Percentiles rank a stretch among this genome's conserved stretches.
Evolutionary conservation across 2,329 filamentous ascomycete species (phyloP).

Genomic region (Sarocladium oryzae): DNA sequence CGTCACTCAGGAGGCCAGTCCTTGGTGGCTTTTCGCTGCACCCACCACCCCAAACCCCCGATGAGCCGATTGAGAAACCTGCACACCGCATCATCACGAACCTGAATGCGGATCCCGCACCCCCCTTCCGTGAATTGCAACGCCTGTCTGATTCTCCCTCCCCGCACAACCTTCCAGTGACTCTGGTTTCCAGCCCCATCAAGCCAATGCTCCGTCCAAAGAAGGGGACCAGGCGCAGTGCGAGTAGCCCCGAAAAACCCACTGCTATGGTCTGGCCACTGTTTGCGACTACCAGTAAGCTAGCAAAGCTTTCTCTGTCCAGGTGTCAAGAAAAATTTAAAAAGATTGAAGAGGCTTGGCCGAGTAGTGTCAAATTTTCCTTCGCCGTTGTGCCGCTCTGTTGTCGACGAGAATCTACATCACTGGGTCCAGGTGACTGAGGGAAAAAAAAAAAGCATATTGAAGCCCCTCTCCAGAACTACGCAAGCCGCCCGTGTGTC

Average conservation of each 20-base stretch:
- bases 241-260: background rate
- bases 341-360: no score
- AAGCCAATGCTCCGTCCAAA: background rate
- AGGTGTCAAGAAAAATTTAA: background rate
- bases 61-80: no score
- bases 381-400: no score
- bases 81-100: no score
- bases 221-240: background rate
- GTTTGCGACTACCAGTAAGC: background rate
- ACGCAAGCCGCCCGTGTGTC: background rate
- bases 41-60: no score
- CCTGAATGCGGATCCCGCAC: no score
- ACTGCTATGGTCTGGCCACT: background rate
- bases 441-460: background rate
- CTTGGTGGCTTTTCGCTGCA: no score
- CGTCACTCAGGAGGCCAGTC: no score
- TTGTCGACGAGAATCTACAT: no score
- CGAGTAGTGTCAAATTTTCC: background rate
- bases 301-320: background rate
- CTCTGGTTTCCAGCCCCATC: background rate
- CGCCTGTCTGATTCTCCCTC: slow-evolving; percentile 2
- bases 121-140: background rate
- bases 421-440: background rate
- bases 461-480: background rate
- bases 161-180: background rate